A percentile compares a stretch with the other conserved stretches of the same genome.
Evolutionary conservation across 768 basidiomycete genomes (phyloP).

Genomic region (Panaeolus papilionaceus): DNA sequence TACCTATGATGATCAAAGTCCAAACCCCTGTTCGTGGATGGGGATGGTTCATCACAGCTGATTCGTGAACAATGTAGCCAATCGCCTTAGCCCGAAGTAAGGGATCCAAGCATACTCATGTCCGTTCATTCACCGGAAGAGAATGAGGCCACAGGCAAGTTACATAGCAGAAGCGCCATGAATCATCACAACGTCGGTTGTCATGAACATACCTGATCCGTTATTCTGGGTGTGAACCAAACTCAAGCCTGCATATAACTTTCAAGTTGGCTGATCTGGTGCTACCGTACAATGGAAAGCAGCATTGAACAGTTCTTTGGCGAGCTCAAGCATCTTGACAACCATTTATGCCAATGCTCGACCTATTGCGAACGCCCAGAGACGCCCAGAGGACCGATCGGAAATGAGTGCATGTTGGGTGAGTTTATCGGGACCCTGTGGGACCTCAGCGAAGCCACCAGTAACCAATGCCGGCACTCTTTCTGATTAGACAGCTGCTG

Average conservation of each 20-base stretch:
- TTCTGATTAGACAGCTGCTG: constrained; percentile 1
- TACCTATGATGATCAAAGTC: background rate
- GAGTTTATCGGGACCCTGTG: too few relatives aligned
- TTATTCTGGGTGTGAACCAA: constrained; percentile 18
- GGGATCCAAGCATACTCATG: constrained; percentile 11
- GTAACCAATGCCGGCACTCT: background rate
- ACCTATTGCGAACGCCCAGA: too few relatives aligned
- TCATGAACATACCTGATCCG: constrained; percentile 28
- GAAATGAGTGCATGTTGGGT: background rate
- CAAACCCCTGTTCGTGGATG: background rate
- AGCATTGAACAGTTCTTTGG: background rate
- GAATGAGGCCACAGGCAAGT: background rate
- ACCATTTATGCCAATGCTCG: background rate
- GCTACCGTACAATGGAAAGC: background rate
- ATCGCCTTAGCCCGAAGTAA: constrained; percentile 8
- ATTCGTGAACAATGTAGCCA: background rate
- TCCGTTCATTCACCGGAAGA: constrained; percentile 17
- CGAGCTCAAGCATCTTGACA: background rate
- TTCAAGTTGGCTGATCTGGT: background rate
- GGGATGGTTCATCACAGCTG: background rate
- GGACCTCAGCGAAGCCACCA: background rate
- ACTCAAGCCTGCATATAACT: background rate
- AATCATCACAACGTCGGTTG: constrained; percentile 23
- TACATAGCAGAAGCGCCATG: constrained; percentile 12
- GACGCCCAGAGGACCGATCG: background rate